These are phyloP conservation scores for Saxophila tyrrhenica DNA, from an alignment of 495 filamentous ascomycete species.

Conservation along the genomic window DNA sequence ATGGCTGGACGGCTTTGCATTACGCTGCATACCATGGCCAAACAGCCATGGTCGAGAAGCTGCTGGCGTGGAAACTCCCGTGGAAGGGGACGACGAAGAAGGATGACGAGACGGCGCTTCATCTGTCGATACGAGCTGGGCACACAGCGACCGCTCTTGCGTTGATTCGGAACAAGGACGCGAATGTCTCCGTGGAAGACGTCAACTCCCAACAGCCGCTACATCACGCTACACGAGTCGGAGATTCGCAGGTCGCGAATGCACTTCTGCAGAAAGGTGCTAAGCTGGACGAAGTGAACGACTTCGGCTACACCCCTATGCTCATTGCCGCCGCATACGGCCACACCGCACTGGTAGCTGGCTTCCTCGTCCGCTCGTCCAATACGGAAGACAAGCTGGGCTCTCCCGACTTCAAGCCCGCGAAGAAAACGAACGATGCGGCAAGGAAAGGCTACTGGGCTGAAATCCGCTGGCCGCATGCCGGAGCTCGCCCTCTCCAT, in stretches of 20 bases:
- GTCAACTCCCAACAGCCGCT: constrained; percentile 18
- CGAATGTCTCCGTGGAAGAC: constrained; percentile 14
- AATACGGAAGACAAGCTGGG: constrained; percentile 22
- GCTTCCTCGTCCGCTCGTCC: constrained; percentile 15
- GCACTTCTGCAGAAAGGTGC: constrained; percentile 18
- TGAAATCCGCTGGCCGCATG: constrained; percentile 24
- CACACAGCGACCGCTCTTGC: constrained; percentile 11
- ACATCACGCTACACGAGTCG: constrained; percentile 22
- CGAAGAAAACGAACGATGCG: constrained; percentile 16
- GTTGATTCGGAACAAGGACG: constrained; percentile 16
- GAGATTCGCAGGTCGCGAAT: constrained; percentile 13
- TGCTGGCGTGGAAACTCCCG: constrained; percentile 5
- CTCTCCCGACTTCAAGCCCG: constrained; percentile 18
- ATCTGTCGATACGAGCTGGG: constrained; percentile 13
- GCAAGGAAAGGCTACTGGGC: constrained; percentile 24
- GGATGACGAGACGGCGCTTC: constrained; percentile 18
- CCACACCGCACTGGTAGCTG: constrained; percentile 17
- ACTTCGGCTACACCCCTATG: constrained; percentile 23
- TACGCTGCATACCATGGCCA: constrained; percentile 9
- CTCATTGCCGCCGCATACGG: constrained; percentile 25
- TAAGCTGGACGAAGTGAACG: constrained; percentile 15
- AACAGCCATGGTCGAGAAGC: constrained; percentile 12
- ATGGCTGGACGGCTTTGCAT: constrained; percentile 13
- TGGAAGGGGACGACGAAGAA: constrained; percentile 16
- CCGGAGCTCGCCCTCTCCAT: constrained; percentile 22